Evolutionary conservation across 2,329 filamentous ascomycete genomes (phyloP).

Genomic region (Claviceps fusiformis): DNA sequence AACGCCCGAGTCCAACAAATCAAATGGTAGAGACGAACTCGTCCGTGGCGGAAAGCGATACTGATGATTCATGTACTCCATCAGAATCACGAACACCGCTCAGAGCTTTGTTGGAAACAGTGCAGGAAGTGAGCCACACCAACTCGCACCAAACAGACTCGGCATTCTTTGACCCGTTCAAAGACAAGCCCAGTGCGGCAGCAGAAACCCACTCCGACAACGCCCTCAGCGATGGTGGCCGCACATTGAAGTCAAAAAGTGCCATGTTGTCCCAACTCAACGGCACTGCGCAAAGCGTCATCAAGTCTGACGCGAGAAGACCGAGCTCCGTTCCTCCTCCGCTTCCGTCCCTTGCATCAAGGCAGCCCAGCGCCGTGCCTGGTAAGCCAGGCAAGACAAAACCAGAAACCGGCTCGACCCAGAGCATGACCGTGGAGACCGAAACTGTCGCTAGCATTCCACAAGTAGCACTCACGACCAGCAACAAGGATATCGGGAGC

Average conservation of each 20-base stretch:
- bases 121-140: conserved; percentile 75
- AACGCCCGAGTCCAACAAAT: conserved; percentile 33
- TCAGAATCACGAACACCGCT: conserved; percentile 46
- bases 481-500: conserved; percentile 49
- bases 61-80: conserved; percentile 32
- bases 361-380: conserved; percentile 50
- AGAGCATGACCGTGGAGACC: conserved; percentile 95
- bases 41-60: conserved; percentile 35
- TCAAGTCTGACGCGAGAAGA: conserved; percentile 26
- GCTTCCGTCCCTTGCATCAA: conserved; percentile 41
- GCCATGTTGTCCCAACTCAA: conserved; percentile 38
- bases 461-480: conserved; percentile 59
- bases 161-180: conserved; percentile 34
- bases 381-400: conserved; percentile 59
- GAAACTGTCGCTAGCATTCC: conserved; percentile 89
- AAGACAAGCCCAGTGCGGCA: conserved; percentile 33
- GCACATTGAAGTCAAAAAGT: conserved; percentile 32
- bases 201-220: conserved; percentile 28
- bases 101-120: conserved; percentile 65
- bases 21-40: conserved; percentile 25
- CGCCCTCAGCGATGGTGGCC: conserved; percentile 23
- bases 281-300: conserved; percentile 53
- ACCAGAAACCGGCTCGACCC: conserved; percentile 55
- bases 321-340: conserved; percentile 38
- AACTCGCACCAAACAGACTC: conserved; percentile 40